Evolutionary conservation across 331 rosid genomes (phyloP).

Genomic region (Pyracantha coccinea): DNA sequence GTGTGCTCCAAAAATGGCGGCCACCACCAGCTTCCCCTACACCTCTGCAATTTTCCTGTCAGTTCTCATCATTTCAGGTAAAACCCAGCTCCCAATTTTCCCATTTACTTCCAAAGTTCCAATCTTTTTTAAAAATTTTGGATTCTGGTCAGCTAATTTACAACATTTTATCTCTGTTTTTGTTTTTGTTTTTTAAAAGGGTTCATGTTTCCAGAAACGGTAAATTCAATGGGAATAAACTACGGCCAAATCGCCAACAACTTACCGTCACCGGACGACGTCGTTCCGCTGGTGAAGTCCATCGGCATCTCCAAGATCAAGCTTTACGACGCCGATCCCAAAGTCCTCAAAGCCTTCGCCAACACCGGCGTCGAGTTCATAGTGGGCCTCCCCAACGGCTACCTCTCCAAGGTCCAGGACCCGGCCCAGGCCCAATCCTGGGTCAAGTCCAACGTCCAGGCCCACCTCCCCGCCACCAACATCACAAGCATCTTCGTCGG

Average conservation of each 20-base stretch:
- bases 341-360: conserved; percentile 71
- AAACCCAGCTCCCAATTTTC: not conserved
- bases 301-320: conserved; percentile 80
- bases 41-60: not conserved
- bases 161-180: not conserved
- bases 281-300: conserved; percentile 53
- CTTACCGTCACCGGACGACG: conserved; percentile 58
- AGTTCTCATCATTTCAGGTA: conserved; percentile 17
- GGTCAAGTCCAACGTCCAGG: conserved; percentile 70
- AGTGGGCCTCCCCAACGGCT: conserved; percentile 78
- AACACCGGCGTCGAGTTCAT: conserved; percentile 68
- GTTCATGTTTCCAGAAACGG: conserved; percentile 24
- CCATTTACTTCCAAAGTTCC: not conserved
- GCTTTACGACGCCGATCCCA: conserved; percentile 85
- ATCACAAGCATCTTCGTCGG: conserved; percentile 86
- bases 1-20: conserved; percentile 3
- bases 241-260: conserved; percentile 95
- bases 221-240: conserved; percentile 60
- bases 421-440: conserved; percentile 56
- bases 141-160: not conserved
- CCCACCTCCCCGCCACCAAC: conserved; percentile 64
- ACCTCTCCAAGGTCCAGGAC: conserved; percentile 51
- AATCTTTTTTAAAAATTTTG: not conserved
- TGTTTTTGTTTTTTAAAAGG: not conserved
- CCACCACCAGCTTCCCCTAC: not conserved